Base-by-base conservation (phyloP, 352 stramenopile species). In the Ophiocytium majus region DNA sequence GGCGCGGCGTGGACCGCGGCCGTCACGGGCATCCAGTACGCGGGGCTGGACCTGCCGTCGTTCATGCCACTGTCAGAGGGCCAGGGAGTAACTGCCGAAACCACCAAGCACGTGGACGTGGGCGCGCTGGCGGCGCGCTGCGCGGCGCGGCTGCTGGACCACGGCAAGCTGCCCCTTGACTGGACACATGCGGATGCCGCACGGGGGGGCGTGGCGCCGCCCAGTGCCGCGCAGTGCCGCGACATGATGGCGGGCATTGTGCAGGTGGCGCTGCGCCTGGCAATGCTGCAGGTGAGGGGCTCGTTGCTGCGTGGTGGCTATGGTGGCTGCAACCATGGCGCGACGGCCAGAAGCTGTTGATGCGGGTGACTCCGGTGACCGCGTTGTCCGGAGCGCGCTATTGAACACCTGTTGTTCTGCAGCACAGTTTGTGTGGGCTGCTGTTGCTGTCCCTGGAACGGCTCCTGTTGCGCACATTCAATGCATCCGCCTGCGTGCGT, bases 271-370 rank as follows among this genome's bases (percentile, higher is more conserved):
- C 32, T 78, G 35, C 66, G 66, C 35, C 66, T 78, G 5, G 66
- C 66, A 43, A 78, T 78, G 32, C 35, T 78, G 66, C 32, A 78
- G n/a, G n/a, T n/a, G n/a, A n/a, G n/a, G n/a, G n/a, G n/a, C n/a
- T n/a, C n/a, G n/a, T n/a, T n/a, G n/a, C n/a, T n/a, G n/a, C n/a
- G n/a, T n/a, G n/a, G n/a, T n/a, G n/a, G n/a, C n/a, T n/a, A n/a
- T n/a, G n/a, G n/a, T n/a, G n/a, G n/a, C n/a, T n/a, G n/a, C n/a
- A n/a, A n/a, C n/a, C n/a, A n/a, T n/a, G n/a, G n/a, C n/a, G n/a
- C n/a, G n/a, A n/a, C n/a, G n/a, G n/a, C n/a, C n/a, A n/a, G n/a
- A n/a, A n/a, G n/a, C n/a, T n/a, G n/a, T n/a, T n/a, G n/a, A n/a
- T n/a, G n/a, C n/a, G n/a, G n/a, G n/a, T n/a, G n/a, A n/a, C n/a